Percentiles rank a stretch among this genome's conserved stretches.
Evolutionary conservation across 345 rosid genomes (phyloP).

Genomic region (Dovyalis caffra): DNA sequence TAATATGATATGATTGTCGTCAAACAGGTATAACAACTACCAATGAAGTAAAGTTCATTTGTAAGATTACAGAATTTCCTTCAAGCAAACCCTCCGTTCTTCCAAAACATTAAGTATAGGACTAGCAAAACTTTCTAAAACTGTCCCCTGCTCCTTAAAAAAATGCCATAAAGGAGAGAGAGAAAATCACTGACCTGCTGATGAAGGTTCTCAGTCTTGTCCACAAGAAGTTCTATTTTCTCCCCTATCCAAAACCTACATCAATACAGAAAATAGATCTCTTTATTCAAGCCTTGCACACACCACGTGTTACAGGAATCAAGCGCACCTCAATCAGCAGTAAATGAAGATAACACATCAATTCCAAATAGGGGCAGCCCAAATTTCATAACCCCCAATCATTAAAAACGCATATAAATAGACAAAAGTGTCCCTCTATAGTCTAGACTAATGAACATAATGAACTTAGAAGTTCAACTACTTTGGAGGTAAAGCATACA

Average conservation of each 20-base stretch:
- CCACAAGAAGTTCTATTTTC: conserved; percentile 46
- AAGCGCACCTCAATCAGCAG: not conserved
- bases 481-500: not conserved
- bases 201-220: conserved; percentile 45
- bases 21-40: not conserved
- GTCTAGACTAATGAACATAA: not conserved
- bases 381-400: not conserved
- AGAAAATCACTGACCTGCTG: conserved; percentile 31
- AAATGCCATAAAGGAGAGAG: not conserved
- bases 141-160: not conserved
- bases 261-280: not conserved
- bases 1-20: not conserved
- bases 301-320: not conserved
- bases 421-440: not conserved
- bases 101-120: not conserved
- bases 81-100: not conserved
- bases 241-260: conserved; percentile 43
- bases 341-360: not conserved
- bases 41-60: not conserved
- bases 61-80: not conserved
- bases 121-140: not conserved
- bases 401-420: not conserved
- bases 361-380: not conserved
- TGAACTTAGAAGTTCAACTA: not conserved
- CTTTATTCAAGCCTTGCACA: not conserved